A percentile compares a stretch with the other conserved stretches of the same genome.
These are phyloP conservation scores for Emergomyces africanus DNA, from an alignment of 2,329 filamentous ascomycete species.

Conservation along the genomic window DNA sequence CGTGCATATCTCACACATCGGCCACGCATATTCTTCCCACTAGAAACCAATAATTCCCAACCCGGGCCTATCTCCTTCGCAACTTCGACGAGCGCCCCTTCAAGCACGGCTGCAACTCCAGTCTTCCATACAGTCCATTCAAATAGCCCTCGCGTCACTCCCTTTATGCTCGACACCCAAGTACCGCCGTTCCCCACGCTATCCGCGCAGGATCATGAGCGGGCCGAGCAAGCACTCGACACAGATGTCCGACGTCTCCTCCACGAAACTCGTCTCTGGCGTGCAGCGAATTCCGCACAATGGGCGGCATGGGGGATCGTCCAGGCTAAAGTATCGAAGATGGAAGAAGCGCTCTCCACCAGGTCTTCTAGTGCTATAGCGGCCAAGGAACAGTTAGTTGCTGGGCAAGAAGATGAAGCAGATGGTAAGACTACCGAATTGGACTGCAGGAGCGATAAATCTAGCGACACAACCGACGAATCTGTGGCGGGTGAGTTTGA, in stretches of 20 bases:
- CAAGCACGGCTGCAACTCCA: constrained; percentile 5
- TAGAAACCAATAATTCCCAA: constrained; percentile 14
- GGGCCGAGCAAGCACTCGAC: constrained; percentile 52
- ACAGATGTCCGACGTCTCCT: constrained; percentile 56
- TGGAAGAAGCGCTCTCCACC: constrained; percentile 36
- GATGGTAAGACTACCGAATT: not conserved
- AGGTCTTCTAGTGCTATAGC: constrained; percentile 12
- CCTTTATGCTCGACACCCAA: constrained; percentile 73
- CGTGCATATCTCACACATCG: constrained; percentile 75
- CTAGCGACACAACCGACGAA: not conserved
- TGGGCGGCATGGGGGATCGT: constrained; percentile 97
- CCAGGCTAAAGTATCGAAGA: constrained; percentile 72
- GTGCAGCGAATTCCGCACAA: constrained; percentile 71
- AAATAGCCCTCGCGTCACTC: constrained; percentile 30
- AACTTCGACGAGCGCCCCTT: constrained; percentile 35
- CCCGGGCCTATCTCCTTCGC: constrained; percentile 35
- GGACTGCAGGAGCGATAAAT: not conserved
- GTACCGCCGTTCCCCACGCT: constrained; percentile 39
- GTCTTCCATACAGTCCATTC: constrained; percentile 18
- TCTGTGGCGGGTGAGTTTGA: constrained; percentile 69
- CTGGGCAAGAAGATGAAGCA: constrained; percentile 2
- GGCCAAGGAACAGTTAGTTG: constrained; percentile 9
- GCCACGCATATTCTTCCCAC: constrained; percentile 35
- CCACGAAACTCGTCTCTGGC: constrained; percentile 72
- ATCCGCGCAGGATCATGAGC: constrained; percentile 45